phyloP scores from a whole-genome alignment of 2,329 filamentous ascomycete genomes.

The Fusarium circinatum region DNA sequence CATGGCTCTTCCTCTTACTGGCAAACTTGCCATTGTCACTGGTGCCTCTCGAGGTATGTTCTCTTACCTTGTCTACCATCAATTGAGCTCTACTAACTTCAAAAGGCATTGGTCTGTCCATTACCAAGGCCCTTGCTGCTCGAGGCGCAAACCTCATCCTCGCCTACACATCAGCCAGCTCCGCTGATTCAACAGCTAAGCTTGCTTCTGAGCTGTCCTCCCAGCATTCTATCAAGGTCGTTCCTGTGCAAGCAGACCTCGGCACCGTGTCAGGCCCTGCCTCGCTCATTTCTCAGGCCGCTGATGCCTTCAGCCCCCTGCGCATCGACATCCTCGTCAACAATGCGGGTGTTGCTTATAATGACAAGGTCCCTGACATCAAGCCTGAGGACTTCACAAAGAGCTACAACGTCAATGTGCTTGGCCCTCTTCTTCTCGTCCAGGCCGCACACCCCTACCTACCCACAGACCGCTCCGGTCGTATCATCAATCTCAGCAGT shows the following conservation, averaged over 20 bases:
- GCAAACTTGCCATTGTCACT: constrained; percentile 82
- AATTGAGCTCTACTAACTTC: constrained; percentile 2
- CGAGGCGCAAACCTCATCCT: constrained; percentile 44
- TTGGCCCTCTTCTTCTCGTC: constrained; percentile 80
- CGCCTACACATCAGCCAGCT: constrained; percentile 38
- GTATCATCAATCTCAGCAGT: constrained; percentile 64
- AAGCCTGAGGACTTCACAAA: constrained; percentile 71
- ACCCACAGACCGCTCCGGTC: constrained; percentile 72
- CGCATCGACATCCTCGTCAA: constrained; percentile 77
- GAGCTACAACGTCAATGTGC: constrained; percentile 81
- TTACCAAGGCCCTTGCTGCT: constrained; percentile 40
- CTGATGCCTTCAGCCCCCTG: constrained; percentile 37
- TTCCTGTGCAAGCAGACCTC: constrained; percentile 70
- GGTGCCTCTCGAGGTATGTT: constrained; percentile 78
- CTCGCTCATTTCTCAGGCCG: constrained; percentile 39
- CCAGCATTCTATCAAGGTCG: constrained; percentile 67
- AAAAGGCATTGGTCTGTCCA: constrained; percentile 40
- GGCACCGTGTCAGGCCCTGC: constrained; percentile 37
- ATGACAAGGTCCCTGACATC: constrained; percentile 70
- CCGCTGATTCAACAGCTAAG: constrained; percentile 29
- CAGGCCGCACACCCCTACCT: constrained; percentile 76
- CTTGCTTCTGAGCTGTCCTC: constrained; percentile 40
- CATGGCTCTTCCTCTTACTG: constrained; percentile 65
- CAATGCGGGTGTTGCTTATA: constrained; percentile 77
- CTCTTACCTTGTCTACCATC: neutral